A percentile compares a stretch with the other conserved stretches of the same genome.
Evolutionary conservation across 208 protist species (phyloP).

Genomic region (Leishmania guyanensis): DNA sequence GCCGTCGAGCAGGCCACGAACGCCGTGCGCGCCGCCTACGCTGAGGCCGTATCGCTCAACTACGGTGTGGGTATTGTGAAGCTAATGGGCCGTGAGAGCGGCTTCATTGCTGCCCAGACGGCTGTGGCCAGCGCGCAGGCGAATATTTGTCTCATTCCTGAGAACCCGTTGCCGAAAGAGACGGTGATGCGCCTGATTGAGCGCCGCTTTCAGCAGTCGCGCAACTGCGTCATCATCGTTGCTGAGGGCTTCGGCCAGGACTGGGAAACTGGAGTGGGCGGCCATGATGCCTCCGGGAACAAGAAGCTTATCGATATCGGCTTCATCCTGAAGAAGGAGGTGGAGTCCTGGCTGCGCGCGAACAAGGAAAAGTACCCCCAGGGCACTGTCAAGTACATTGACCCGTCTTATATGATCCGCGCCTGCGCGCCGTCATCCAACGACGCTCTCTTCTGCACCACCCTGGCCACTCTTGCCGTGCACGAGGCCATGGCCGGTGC

Average conservation of each 20-base stretch:
- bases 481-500: slow-evolving; percentile 91
- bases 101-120: slow-evolving; percentile 94
- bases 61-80: slow-evolving; percentile 95
- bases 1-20: slow-evolving; percentile 90
- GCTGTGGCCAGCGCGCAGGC: slow-evolving; percentile 90
- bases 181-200: slow-evolving; percentile 82
- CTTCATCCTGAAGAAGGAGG: slow-evolving; percentile 81
- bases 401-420: slow-evolving; percentile 97
- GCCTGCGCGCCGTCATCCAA: slow-evolving; percentile 88
- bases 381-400: slow-evolving; percentile 94
- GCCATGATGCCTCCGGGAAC: slow-evolving; percentile 93
- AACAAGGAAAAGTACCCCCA: slow-evolving; percentile 70
- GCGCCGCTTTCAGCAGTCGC: slow-evolving; percentile 70
- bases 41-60: slow-evolving; percentile 85
- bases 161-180: slow-evolving; percentile 88
- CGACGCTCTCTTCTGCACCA: slow-evolving; percentile 90
- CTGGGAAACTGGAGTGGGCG: slow-evolving; percentile 58
- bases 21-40: slow-evolving; percentile 91
- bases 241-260: slow-evolving; percentile 95
- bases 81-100: slow-evolving; percentile 95
- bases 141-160: slow-evolving; percentile 93
- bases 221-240: slow-evolving; percentile 94
- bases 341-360: slow-evolving; percentile 82
- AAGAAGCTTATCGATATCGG: slow-evolving; percentile 93
- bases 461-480: slow-evolving; percentile 86